Evolutionary conservation across 805 yeast genomes (phyloP), one percentile per base, ranked within the genome.

Genomic region (Ogataea zsoltii): DNA sequence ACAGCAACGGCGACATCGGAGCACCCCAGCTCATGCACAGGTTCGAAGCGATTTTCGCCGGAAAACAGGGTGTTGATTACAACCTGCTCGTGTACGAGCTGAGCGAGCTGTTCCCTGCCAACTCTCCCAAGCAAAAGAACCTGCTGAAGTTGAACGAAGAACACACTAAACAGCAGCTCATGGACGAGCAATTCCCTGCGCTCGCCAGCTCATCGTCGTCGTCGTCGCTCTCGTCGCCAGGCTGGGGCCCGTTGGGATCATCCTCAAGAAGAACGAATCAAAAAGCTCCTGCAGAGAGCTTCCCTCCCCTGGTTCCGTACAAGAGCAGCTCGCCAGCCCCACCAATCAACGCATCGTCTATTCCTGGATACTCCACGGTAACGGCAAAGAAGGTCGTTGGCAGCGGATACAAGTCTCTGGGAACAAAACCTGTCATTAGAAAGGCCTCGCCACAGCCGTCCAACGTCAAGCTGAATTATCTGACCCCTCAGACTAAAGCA

Each of bases 31-130:
- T 88, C 19, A 57, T 78, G 13, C 54, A 57, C 2, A 62, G 68
- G 3, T 85, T 83, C 61, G 60, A 67, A 31, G 57, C 65, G 1
- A 57, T 88, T 10, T 86, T 88, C 13, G 60, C 56, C 0, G 50
- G 56, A 2, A 57, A 50, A 9, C 41, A 61, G 0, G 61, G 69
- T 48, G 75, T 76, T 5, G 90, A 88, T 46, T 62, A 83, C 13
- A 69, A 74, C 45, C 61, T 85, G 6, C 63, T 88, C 37, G 49
- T 88, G 6, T 74, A 73, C 44, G 92, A 86, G 51, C 67, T 84
- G 42, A 67, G 82, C 3, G 85, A 83, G 50, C 61, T 83, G 2
- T 78, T 75, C 53, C 74, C 82, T 0, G 56, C 66, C 14, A 64
- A 65, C n/a, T 73, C 84, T 0, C 56, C 66, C 1, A 73, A 76